Evolutionary conservation across 495 filamentous ascomycete species (phyloP).

Genomic region (Aspergillus taichungensis): DNA sequence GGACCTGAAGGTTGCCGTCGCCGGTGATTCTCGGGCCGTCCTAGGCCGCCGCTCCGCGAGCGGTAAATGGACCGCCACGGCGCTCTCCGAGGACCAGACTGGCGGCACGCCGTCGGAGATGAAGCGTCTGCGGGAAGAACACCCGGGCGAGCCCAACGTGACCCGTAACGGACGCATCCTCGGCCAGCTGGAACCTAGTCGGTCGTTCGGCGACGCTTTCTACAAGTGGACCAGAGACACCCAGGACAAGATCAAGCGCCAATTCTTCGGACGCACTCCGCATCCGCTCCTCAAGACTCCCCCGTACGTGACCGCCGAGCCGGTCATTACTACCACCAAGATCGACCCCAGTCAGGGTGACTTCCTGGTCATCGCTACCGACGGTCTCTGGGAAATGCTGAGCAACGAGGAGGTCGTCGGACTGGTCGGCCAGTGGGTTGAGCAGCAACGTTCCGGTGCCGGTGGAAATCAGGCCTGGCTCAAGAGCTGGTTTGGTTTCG

Average conservation of each 20-base stretch:
- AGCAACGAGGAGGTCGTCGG: conserved; percentile 98
- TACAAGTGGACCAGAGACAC: conserved; percentile 93
- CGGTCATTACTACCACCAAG: conserved; percentile 89
- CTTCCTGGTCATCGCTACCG: conserved; percentile 93
- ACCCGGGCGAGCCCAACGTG: conserved; percentile 81
- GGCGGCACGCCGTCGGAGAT: conserved; percentile 77
- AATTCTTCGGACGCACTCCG: conserved; percentile 76
- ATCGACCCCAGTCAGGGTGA: conserved; percentile 85
- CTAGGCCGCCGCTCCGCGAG: conserved; percentile 67
- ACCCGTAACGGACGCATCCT: conserved; percentile 82
- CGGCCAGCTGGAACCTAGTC: conserved; percentile 80
- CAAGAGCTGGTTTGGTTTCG: conserved; percentile 41
- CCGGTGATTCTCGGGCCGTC: conserved; percentile 89
- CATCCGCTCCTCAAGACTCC: conserved; percentile 73
- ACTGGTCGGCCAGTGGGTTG: conserved; percentile 92
- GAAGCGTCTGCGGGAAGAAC: conserved; percentile 68
- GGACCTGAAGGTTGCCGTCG: conserved; percentile 81
- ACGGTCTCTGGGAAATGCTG: conserved; percentile 98
- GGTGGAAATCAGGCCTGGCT: conserved; percentile 39
- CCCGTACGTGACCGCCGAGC: conserved; percentile 96
- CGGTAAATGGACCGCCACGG: conserved; percentile 88
- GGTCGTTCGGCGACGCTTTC: conserved; percentile 90
- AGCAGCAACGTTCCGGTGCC: conserved; percentile 51
- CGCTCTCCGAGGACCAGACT: conserved; percentile 88
- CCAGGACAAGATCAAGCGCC: conserved; percentile 66